Evolutionary conservation across 2,329 filamentous ascomycete species (phyloP).

Genomic region (Microsporum audouinii): DNA sequence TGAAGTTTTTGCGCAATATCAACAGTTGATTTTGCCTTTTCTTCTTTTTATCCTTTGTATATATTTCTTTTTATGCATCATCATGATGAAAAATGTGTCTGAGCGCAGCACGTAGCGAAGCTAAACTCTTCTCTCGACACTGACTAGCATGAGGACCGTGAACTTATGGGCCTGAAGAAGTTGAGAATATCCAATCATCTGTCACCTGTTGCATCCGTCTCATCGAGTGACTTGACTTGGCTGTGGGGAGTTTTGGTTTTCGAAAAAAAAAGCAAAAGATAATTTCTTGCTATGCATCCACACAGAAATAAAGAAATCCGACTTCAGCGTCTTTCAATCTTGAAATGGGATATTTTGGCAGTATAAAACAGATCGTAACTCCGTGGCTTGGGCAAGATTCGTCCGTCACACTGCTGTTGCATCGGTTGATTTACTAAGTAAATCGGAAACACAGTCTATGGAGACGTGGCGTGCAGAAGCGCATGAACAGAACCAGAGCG

Average conservation of each 20-base stretch:
- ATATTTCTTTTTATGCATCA: conserved; percentile 1
- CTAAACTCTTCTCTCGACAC: neutral
- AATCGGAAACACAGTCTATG: neutral
- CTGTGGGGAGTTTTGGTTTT: neutral
- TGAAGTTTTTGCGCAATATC: neutral
- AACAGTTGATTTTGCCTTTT: neutral
- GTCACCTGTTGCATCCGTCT: neutral
- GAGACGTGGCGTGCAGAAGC: neutral
- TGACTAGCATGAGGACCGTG: conserved; percentile 1
- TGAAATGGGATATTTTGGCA: neutral
- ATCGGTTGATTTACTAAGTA: neutral
- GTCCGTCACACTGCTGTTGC: neutral
- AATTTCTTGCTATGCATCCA: neutral
- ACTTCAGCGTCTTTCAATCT: neutral
- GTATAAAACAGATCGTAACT: neutral
- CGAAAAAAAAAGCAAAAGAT: neutral
- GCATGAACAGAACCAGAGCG: neutral
- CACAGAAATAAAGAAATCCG: neutral
- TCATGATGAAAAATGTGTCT: neutral
- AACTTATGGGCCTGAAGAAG: neutral
- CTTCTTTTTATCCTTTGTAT: neutral
- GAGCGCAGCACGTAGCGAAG: neutral
- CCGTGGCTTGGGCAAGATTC: neutral
- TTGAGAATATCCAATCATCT: neutral
- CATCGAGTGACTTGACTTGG: neutral